phyloP scores from a whole-genome alignment of 768 basidiomycete species.

The Russula sp. region DNA sequence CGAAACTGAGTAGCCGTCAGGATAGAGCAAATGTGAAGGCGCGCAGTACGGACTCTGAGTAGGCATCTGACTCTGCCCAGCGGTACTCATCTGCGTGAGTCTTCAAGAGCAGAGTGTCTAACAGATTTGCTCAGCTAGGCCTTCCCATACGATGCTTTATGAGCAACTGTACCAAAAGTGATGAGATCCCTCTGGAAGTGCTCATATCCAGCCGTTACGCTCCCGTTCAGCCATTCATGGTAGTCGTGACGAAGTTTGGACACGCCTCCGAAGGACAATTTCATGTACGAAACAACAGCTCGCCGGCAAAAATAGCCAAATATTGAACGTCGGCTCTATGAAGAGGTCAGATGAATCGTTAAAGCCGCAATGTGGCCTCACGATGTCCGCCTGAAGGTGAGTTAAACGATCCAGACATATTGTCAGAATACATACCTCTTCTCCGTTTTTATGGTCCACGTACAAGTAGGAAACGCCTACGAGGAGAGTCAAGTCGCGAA shows the following conservation, averaged over 20 bases:
- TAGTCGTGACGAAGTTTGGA: constrained; percentile 65
- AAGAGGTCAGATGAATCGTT: neutral
- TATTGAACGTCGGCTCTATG: constrained; percentile 66
- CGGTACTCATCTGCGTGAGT: constrained; percentile 29
- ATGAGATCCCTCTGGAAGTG: constrained; percentile 26
- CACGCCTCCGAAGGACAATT: constrained; percentile 73
- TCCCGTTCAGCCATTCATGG: constrained; percentile 56
- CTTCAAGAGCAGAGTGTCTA: constrained; percentile 33
- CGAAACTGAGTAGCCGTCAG: constrained; percentile 51
- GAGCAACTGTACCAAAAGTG: constrained; percentile 21
- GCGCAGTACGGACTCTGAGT: constrained; percentile 21
- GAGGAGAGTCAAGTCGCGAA: neutral
- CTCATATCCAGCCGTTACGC: constrained; percentile 49
- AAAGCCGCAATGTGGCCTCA: constrained; percentile 17
- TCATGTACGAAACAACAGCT: constrained; percentile 69
- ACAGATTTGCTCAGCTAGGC: neutral
- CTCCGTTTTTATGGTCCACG: constrained; percentile 27
- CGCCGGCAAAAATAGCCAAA: constrained; percentile 82
- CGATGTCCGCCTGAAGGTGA: constrained; percentile 27
- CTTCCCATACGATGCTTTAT: neutral
- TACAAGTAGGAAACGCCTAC: constrained; percentile 30
- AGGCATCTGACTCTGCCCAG: constrained; percentile 27
- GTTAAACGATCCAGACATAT: constrained; percentile 23
- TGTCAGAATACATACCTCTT: constrained; percentile 15
- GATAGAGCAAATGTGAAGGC: neutral